phyloP scores from a whole-genome alignment of 345 rosid genomes.

The Lumnitzera racemosa region DNA sequence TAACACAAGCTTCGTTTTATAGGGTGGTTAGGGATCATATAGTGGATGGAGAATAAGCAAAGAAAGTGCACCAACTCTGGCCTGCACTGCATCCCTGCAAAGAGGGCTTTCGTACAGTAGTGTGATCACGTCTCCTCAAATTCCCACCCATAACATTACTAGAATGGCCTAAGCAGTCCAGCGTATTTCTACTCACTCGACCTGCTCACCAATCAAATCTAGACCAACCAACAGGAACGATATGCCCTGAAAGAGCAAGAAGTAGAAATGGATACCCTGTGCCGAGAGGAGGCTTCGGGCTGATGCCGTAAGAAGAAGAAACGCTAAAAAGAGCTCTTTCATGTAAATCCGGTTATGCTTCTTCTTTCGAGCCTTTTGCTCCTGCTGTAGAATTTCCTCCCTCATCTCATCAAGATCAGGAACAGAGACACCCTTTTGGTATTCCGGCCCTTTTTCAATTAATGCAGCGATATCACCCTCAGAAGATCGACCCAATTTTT shows the following conservation, averaged over 20 bases:
- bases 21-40: too few relatives aligned
- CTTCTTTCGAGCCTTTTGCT: conserved; percentile 24
- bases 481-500: conserved; percentile 50
- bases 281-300: conserved; percentile 39
- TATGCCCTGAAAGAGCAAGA: conserved; percentile 44
- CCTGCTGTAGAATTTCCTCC: conserved; percentile 20
- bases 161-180: too few relatives aligned
- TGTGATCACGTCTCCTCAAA: background rate
- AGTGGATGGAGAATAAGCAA: too few relatives aligned
- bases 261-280: conserved; percentile 48
- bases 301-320: conserved; percentile 38
- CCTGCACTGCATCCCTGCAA: too few relatives aligned
- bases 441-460: conserved; percentile 24
- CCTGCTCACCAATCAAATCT: conserved; percentile 46
- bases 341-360: conserved; percentile 36
- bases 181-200: conserved; percentile 12
- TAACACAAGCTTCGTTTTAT: too few relatives aligned
- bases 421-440: conserved; percentile 27
- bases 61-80: too few relatives aligned
- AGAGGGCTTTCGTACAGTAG: too few relatives aligned
- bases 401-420: conserved; percentile 31
- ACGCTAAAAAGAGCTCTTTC: conserved; percentile 35
- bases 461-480: conserved; percentile 41
- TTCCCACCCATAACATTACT: background rate
- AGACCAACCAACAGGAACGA: conserved; percentile 41